Evolutionary conservation across 2,329 filamentous ascomycete species (phyloP), one percentile per base, ranked within the genome.

Genomic region (Ophiocordyceps camponoti-rufipedis): DNA sequence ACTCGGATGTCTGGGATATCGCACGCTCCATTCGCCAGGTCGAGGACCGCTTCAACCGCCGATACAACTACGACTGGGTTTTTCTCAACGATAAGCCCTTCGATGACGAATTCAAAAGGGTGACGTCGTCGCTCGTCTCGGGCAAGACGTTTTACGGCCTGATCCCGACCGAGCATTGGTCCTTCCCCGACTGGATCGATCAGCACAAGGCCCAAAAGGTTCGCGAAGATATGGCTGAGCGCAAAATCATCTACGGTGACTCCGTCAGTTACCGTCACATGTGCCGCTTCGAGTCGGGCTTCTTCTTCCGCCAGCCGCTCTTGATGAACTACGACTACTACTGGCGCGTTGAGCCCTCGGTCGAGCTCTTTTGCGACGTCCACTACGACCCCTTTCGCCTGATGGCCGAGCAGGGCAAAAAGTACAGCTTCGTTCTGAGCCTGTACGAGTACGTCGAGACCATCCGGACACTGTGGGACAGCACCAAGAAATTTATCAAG

Each of bases 301-400:
- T 98, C 74, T 98, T 98, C 74, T 98, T 96, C 78, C 86, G 83
- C 49, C 91, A 98, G 62, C 75, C 78, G 29, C 68, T 95, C 53
- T 88, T 98, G 85, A 67, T 85, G 62, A 87, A 96, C 62, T 98
- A 94, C 65, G 91, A 98, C 60, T 98, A 86, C 77, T 98, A 98
- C 75, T 98, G 91, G 91, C 85, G 93, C 54, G 91, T 98, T 13
- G 91, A 98, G 72, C 91, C 91, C 55, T 91, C 85, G 65, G 80
- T 98, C 60, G 85, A 96, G 70, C 81, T 98, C 50, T 95, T 78
- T 74, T 98, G 91, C 67, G 91, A 98, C 60, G 75, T 98, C 57
- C 75, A 86, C 64, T 94, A 94, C 64, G 91, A 98, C 59, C 85
- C 91, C 8, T 98, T 98, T 80, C 85, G 85, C 52, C 87, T 78